Conservation (phyloP, 169 alveolate species). For the Plasmodium coatneyi region DNA sequence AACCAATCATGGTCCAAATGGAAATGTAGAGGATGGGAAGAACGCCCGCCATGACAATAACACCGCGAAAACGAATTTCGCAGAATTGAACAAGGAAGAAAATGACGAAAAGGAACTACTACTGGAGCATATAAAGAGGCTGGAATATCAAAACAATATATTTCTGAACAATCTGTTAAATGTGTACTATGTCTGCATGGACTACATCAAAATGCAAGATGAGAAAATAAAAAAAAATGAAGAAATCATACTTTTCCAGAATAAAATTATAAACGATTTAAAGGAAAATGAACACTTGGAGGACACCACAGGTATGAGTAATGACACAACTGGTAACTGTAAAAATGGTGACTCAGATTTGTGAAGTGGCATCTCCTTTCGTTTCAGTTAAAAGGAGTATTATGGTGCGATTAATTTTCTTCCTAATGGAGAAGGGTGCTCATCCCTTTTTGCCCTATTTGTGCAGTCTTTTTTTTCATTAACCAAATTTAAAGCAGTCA, state of each 20-base stretch:
- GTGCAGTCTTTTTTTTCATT: neutral
- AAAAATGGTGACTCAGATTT: neutral
- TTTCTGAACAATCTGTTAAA: constrained; percentile 64
- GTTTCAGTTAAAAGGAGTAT: neutral
- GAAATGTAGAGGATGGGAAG: neutral
- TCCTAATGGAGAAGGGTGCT: neutral
- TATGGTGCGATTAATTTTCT: neutral
- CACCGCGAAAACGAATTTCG: neutral
- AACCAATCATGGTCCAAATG: neutral
- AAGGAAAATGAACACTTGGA: constrained; percentile 9
- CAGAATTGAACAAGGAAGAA: neutral
- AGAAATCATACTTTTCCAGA: constrained; percentile 37
- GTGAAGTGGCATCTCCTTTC: neutral
- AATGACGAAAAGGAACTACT: constrained; percentile 22
- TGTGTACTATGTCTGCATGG: constrained; percentile 72
- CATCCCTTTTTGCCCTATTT: neutral
- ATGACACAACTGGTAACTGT: neutral
- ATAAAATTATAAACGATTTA: constrained; percentile 29
- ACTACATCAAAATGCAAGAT: constrained; percentile 71
- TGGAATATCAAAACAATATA: constrained; percentile 71
- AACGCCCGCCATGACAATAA: neutral
- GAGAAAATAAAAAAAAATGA: constrained; percentile 71
- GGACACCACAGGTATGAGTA: constrained; percentile 28
- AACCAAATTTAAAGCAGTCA: neutral
- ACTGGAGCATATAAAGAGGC: constrained; percentile 62